Base-by-base conservation (phyloP, 2,329 filamentous ascomycete genomes). In the Phialophora chinensis region DNA sequence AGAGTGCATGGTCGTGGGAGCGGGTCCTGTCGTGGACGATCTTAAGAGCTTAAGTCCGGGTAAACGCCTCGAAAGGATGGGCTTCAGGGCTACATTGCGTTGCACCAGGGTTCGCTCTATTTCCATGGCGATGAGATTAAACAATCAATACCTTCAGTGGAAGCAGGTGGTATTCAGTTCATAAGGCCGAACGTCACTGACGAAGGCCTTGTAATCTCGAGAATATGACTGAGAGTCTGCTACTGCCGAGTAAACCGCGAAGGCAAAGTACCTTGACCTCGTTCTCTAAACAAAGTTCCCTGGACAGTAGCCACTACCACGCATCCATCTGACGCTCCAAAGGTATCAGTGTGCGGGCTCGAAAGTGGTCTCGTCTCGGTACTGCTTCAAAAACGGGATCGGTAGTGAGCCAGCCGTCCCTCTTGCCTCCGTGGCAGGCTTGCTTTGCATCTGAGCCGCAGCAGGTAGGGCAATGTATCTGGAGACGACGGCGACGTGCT, bases 361-460 rank as follows among this genome's bases (percentile, higher is more conserved):
- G 20, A 60, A 33, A 20, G 62, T 38, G 11, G 65, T 65, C n/a
- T 68, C 66, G 38, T 68, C 59, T 54, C 66, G 60, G n/a, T 62
- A 53, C 42, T 68, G 23, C 31, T 66, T 68, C 29, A 68, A 59
- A 27, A 68, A 68, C 29, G 57, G 56, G 12, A 68, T 49, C 2
- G 66, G 66, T 3, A 38, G 55, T 31, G 66, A 65, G 11, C 66
- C 66, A 20, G 58, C 66, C 2, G 66, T 68, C 17, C 66, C 66
- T 38, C n/a, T 50, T 23, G 55, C 38, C 27, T 62, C 49, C 4
- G 2, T 12, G 5, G n/a, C 47, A 12, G 42, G 10, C 29, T 42
- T 52, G 38, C 23, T 11, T 29, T 49, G 62, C 17, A 31, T 42
- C 33, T 60, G 57, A 31, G 38, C 58, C 4, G 52, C 50, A 11